phyloP scores from a whole-genome alignment of 495 filamentous ascomycete species.

The Bacidia rubella region DNA sequence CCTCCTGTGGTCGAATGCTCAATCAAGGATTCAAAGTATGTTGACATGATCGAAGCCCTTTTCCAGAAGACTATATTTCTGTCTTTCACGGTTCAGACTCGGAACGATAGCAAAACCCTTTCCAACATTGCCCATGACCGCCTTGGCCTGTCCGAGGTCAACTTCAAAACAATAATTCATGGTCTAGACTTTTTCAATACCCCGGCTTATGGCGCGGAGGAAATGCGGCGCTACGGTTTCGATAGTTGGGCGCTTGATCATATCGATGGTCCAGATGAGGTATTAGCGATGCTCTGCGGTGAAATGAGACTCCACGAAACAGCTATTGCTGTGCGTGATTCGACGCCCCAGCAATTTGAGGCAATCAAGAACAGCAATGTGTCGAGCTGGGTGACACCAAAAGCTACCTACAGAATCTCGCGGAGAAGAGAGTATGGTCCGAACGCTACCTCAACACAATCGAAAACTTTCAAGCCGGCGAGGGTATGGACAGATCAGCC shows the following conservation, averaged over 20 bases:
- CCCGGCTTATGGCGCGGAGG: slow-evolving; percentile 35
- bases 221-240: slow-evolving; percentile 50
- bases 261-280: slow-evolving; percentile 66
- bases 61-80: slow-evolving; percentile 49
- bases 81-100: slow-evolving; percentile 63
- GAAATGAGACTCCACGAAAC: slow-evolving; percentile 52
- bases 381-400: slow-evolving; percentile 48
- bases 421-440: slow-evolving; percentile 65
- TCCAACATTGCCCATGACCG: slow-evolving; percentile 35
- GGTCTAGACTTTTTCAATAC: slow-evolving; percentile 31
- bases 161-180: slow-evolving; percentile 40
- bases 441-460: slow-evolving; percentile 48
- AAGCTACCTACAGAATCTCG: slow-evolving; percentile 41
- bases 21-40: slow-evolving; percentile 60
- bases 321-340: slow-evolving; percentile 46
- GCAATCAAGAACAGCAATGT: slow-evolving; percentile 39
- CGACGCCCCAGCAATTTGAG: slow-evolving; percentile 49
- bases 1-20: slow-evolving; percentile 74
- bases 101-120: slow-evolving; percentile 59
- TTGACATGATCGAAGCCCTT: slow-evolving; percentile 59
- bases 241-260: slow-evolving; percentile 68
- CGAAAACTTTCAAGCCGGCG: slow-evolving; percentile 40
- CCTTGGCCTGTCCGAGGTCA: slow-evolving; percentile 31
- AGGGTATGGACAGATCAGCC: slow-evolving; percentile 65
- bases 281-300: slow-evolving; percentile 74